Evolutionary conservation across 2,329 filamentous ascomycete species (phyloP).

Genomic region (Diaporthe humulicola): DNA sequence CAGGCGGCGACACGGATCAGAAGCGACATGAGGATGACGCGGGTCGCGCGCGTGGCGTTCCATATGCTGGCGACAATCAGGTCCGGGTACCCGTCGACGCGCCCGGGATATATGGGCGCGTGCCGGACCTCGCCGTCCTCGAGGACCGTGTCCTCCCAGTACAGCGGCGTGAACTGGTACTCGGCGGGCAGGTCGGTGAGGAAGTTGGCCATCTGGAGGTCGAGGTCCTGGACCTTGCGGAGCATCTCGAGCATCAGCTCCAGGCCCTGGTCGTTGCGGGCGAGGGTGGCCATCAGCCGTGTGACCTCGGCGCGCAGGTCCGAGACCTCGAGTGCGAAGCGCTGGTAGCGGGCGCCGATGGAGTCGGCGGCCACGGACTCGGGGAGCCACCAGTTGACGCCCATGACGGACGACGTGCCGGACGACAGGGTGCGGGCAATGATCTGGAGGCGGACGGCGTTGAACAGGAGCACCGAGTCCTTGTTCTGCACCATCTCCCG

Average conservation of each 20-base stretch:
- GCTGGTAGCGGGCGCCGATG: conserved; percentile 60
- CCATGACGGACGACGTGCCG: conserved; percentile 65
- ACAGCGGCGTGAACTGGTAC: conserved; percentile 65
- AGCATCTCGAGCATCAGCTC: conserved; percentile 67
- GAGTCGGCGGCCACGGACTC: conserved; percentile 62
- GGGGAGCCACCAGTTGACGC: conserved; percentile 70
- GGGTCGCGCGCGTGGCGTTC: conserved; percentile 67
- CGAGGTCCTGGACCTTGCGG: conserved; percentile 63
- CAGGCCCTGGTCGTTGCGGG: conserved; percentile 62
- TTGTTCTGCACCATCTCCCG: conserved; percentile 66
- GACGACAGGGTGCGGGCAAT: conserved; percentile 69
- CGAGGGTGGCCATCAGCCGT: conserved; percentile 59
- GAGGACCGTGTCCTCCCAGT: conserved; percentile 67
- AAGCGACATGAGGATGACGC: conserved; percentile 67
- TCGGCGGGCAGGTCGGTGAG: conserved; percentile 61
- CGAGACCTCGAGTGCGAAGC: conserved; percentile 65
- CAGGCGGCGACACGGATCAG: conserved; percentile 72
- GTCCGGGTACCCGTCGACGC: conserved; percentile 70
- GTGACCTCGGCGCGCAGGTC: conserved; percentile 69
- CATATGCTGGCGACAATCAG: conserved; percentile 68
- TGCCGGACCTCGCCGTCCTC: conserved; percentile 63
- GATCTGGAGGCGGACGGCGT: conserved; percentile 72
- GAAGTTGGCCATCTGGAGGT: conserved; percentile 68
- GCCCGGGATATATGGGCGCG: conserved; percentile 68
- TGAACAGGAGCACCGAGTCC: conserved; percentile 67